Percentiles rank a stretch among this genome's conserved stretches.
These are phyloP conservation scores for Stipa capillata DNA, from an alignment of 176 grass and related monocot genomes.

Conservation along the genomic window DNA sequence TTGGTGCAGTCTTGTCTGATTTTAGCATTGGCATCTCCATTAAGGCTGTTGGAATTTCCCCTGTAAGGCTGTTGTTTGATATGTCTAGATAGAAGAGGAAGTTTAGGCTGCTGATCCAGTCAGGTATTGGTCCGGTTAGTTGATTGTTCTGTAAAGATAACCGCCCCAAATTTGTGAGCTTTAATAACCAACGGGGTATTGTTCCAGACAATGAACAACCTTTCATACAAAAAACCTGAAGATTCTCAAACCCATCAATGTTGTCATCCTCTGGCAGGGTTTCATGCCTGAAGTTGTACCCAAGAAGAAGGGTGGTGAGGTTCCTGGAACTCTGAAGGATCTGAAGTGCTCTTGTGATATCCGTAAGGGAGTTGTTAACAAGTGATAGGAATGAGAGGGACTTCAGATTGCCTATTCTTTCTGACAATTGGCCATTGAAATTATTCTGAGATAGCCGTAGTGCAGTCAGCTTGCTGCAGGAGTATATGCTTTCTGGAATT, in stretches of 20 bases:
- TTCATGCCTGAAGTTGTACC: conserved; percentile 1
- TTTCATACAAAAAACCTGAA: conserved; percentile 12
- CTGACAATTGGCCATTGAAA: neutral
- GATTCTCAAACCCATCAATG: conserved; percentile 26
- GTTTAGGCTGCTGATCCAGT: conserved; percentile 25
- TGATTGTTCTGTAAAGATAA: conserved; percentile 15
- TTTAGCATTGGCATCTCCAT: conserved; percentile 26
- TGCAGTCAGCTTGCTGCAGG: neutral
- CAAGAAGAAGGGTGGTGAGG: conserved; percentile 19
- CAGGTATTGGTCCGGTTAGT: conserved; percentile 28
- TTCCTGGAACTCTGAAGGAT: neutral
- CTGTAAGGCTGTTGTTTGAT: conserved; percentile 33
- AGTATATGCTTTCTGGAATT: neutral
- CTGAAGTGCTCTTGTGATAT: conserved; percentile 20
- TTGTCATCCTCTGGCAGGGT: conserved; percentile 20
- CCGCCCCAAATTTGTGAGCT: conserved; percentile 11
- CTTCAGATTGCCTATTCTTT: neutral
- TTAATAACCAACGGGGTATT: conserved; percentile 25
- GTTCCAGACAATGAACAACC: conserved; percentile 4
- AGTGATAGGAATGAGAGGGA: conserved; percentile 30
- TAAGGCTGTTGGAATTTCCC: conserved; percentile 21
- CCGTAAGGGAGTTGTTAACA: neutral
- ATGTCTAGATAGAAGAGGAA: conserved; percentile 28
- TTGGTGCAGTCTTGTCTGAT: conserved; percentile 1
- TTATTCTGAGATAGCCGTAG: neutral